These are phyloP conservation scores for Guadua angustifolia DNA, from an alignment of 176 grass and related monocot species.

Conservation along the genomic window DNA sequence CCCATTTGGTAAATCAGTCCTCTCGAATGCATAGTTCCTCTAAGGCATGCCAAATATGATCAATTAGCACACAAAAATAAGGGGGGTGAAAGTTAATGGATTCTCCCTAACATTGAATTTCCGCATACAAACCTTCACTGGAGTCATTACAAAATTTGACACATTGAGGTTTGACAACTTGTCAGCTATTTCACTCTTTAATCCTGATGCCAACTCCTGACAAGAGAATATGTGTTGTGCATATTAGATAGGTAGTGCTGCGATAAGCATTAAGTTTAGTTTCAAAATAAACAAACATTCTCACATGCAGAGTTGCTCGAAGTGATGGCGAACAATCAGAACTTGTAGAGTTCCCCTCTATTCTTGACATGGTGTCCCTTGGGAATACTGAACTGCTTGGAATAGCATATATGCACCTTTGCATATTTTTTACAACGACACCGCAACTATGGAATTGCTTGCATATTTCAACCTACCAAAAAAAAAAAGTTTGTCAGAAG, in stretches of 20 bases:
- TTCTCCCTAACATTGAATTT: conserved; percentile 10
- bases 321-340: conserved; percentile 58
- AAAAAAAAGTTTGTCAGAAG: conserved; percentile 36
- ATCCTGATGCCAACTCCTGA: conserved; percentile 78
- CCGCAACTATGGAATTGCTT: conserved; percentile 84
- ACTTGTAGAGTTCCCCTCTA: conserved; percentile 51
- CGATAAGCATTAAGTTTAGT: conserved; percentile 17
- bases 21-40: conserved; percentile 98
- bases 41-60: conserved; percentile 49
- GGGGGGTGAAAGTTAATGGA: not conserved
- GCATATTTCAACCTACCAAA: conserved; percentile 72
- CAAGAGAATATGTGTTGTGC: conserved; percentile 41
- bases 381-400: conserved; percentile 75
- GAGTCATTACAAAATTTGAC: conserved; percentile 86
- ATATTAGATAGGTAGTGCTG: conserved; percentile 32
- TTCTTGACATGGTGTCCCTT: conserved; percentile 51
- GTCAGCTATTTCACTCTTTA: conserved; percentile 89
- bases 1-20: conserved; percentile 73
- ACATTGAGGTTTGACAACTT: conserved; percentile 80
- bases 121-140: conserved; percentile 77
- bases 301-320: conserved; percentile 79
- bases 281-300: conserved; percentile 40
- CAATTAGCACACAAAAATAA: conserved; percentile 15
- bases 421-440: conserved; percentile 85
- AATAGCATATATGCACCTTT: conserved; percentile 96